A percentile compares a stretch with the other conserved stretches of the same genome.
These are phyloP conservation scores for Penicillium sp. DNA, from an alignment of 2,329 filamentous ascomycete species.

Conservation along the genomic window DNA sequence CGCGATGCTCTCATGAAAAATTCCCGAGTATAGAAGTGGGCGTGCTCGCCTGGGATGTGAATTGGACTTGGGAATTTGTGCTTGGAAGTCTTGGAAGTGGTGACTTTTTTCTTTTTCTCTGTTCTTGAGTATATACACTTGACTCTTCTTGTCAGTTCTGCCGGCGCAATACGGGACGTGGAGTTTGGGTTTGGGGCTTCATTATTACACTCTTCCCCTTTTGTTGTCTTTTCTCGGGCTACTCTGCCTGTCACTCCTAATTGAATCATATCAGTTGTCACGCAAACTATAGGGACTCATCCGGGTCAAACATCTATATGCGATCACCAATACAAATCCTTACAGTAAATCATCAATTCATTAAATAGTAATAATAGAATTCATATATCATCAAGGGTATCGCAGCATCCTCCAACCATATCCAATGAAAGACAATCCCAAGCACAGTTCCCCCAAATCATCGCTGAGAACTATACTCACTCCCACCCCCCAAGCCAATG, in stretches of 20 bases:
- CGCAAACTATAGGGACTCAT: too few relatives aligned
- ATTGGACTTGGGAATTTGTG: background rate
- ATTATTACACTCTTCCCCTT: conserved; percentile 10
- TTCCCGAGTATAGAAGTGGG: background rate
- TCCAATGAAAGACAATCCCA: too few relatives aligned
- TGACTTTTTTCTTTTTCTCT: conserved; percentile 1
- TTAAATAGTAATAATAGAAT: too few relatives aligned
- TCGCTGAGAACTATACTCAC: conserved; percentile 19
- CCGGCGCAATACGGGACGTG: conserved; percentile 14
- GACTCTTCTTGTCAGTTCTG: conserved; percentile 11
- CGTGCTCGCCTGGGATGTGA: background rate
- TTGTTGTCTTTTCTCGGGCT: background rate
- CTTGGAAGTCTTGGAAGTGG: background rate
- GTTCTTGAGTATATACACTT: conserved; percentile 15
- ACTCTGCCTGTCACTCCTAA: too few relatives aligned
- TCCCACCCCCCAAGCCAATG: conserved; percentile 39
- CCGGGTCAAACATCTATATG: too few relatives aligned
- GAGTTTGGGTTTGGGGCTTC: conserved; percentile 7
- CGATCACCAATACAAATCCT: too few relatives aligned
- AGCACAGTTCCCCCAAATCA: conserved; percentile 2
- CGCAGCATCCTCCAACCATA: background rate
- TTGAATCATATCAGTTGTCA: background rate
- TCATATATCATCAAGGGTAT: conserved; percentile 19
- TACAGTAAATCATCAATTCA: too few relatives aligned
- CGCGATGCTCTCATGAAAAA: background rate